A percentile compares a stretch with the other conserved stretches of the same genome.
Conservation (phyloP, 1,284 basidiomycete species). For the Abortiporus biennis region DNA sequence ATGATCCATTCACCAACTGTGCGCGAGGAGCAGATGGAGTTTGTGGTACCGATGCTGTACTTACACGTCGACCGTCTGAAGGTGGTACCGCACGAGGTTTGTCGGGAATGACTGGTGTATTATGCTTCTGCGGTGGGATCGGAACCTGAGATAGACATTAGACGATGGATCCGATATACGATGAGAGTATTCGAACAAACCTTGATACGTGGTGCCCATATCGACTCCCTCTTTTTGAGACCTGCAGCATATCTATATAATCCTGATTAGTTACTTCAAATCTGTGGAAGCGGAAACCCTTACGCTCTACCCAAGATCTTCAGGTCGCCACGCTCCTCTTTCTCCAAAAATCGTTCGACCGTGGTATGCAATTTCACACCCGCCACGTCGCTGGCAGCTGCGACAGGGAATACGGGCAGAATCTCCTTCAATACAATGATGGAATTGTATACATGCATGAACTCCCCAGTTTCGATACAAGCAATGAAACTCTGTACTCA, state of each 20-base stretch:
- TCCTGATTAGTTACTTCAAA: conserved; percentile 3
- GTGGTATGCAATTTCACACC: conserved; percentile 57
- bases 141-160: conserved; percentile 29
- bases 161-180: conserved; percentile 13
- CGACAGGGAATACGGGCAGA: conserved; percentile 79
- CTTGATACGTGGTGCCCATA: conserved; percentile 42
- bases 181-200: conserved; percentile 7
- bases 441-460: conserved; percentile 93
- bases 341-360: conserved; percentile 65
- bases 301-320: conserved; percentile 79
- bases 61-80: conserved; percentile 25
- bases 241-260: conserved; percentile 56
- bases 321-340: conserved; percentile 75
- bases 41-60: conserved; percentile 24
- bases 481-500: conserved; percentile 50
- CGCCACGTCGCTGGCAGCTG: conserved; percentile 44
- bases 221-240: conserved; percentile 59
- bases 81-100: conserved; percentile 33
- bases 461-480: conserved; percentile 73
- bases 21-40: conserved; percentile 55
- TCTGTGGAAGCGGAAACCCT: conserved; percentile 21
- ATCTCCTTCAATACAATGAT: conserved; percentile 88
- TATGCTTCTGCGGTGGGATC: conserved; percentile 27
- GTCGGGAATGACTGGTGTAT: conserved; percentile 28
- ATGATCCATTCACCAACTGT: conserved; percentile 27